Conservation (phyloP, 2,329 filamentous ascomycete genomes). For the Hymenoscyphus albidus region DNA sequence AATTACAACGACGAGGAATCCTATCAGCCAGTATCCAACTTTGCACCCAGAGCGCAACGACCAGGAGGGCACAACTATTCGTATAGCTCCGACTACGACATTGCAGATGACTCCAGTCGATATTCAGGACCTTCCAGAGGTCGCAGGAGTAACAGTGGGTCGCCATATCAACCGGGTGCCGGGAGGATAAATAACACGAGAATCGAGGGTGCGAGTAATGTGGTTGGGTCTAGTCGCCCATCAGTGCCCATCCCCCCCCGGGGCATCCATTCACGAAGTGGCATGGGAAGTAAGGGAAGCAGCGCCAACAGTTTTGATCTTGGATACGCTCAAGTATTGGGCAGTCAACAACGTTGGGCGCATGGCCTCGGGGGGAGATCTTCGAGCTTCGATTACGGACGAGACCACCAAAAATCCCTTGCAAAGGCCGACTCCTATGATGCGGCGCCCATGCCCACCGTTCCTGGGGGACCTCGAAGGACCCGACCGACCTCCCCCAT, state of each 20-base stretch:
- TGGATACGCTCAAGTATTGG: conserved; percentile 54
- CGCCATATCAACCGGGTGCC: conserved; percentile 60
- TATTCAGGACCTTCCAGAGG: conserved; percentile 53
- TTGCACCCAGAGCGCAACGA: conserved; percentile 24
- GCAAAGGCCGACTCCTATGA: conserved; percentile 49
- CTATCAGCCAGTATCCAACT: conserved; percentile 29
- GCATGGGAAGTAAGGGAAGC: conserved; percentile 70
- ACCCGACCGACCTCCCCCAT: conserved; percentile 40
- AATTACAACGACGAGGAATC: conserved; percentile 30
- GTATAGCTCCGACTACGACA: conserved; percentile 60
- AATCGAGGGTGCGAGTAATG: conserved; percentile 35
- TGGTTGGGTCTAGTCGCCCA: conserved; percentile 33
- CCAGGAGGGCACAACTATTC: conserved; percentile 44
- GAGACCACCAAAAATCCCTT: conserved; percentile 36
- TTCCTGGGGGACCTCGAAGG: conserved; percentile 73
- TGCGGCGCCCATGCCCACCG: conserved; percentile 79
- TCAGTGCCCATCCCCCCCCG: conserved; percentile 40
- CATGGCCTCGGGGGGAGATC: conserved; percentile 51
- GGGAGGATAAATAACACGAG: conserved; percentile 61
- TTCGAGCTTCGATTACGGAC: conserved; percentile 71
- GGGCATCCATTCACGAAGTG: conserved; percentile 50
- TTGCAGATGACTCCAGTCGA: conserved; percentile 50
- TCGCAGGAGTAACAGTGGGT: conserved; percentile 76
- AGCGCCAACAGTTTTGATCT: conserved; percentile 63
- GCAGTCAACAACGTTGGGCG: conserved; percentile 57